Base-by-base conservation (phyloP, 768 basidiomycete genomes). In the Kwoniella pini region DNA sequence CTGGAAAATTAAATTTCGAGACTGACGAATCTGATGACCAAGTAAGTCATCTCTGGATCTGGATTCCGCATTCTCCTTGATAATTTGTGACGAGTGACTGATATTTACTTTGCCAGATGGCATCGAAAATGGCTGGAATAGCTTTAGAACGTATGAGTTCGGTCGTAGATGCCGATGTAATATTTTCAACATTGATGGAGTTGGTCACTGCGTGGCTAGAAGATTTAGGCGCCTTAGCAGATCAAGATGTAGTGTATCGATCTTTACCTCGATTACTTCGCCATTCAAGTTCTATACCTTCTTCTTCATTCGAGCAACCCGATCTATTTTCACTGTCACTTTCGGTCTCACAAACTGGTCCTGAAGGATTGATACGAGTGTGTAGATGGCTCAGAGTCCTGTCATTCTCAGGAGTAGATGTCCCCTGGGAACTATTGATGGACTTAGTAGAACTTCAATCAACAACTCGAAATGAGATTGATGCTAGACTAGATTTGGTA, bases 321-420 rank as follows among this genome's bases (percentile, higher is more conserved):
- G 63, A 68, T 31, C 54, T 64, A n/a, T 68, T 59, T 42, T 26
- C 57, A 1, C 56, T 56, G 1, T 42, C 54, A 11, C 52, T n/a
- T 4, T 46, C 60, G n/a, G 57, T 52, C 12, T 52, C 53, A 1
- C 40, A 43, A 27, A 36, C 64, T 11, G 51, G 46, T n/a, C 45
- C 56, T 36, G 55, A 57, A 30, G 71, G 62, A 15, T 43, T 70
- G 2, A 45, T 54, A 1, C 30, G 69, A 17, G 69, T 61, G 19
- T 69, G 65, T 44, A 51, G 60, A 22, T 74, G 69, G 69, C 63
- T 71, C 54, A 57, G 70, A 19, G 72, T 74, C 6, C 45, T 74
- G 9, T 39, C 72, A 6, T 63, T 65, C 33, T 73, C 72, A 1
- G 67, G 69, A 7, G 69, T 66, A 0, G 69, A 64, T n/a, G 46